Conservation (phyloP, 192 early-diverging fungal genomes). For the Allomyces macrogynus region DNA sequence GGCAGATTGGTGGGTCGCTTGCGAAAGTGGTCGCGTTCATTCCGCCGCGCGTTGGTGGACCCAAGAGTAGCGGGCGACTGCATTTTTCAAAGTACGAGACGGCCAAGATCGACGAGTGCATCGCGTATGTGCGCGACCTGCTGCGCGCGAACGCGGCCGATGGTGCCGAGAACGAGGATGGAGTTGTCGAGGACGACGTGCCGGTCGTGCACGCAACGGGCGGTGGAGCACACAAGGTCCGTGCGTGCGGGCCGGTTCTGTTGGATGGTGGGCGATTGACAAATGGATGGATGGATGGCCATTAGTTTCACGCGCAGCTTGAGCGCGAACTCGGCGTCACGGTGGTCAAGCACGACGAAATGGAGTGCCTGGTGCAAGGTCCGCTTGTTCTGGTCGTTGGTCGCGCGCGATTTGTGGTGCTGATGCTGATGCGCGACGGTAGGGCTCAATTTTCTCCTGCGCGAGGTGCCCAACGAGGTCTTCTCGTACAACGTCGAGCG, state of each 20-base stretch:
- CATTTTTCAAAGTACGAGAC: not conserved
- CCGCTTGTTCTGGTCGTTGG: not conserved
- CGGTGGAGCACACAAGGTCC: not conserved
- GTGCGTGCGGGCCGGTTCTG: too few relatives aligned
- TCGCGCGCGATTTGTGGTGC: not conserved
- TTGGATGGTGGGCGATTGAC: too few relatives aligned
- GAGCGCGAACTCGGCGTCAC: not conserved
- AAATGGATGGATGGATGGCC: too few relatives aligned
- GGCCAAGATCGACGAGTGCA: not conserved
- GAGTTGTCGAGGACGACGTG: too few relatives aligned
- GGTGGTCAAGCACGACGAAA: not conserved
- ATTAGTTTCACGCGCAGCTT: not conserved
- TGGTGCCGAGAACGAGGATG: too few relatives aligned
- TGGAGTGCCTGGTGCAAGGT: not conserved
- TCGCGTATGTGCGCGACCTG: not conserved
- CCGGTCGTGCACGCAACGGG: not conserved
- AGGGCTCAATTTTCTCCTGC: constrained; percentile 80
- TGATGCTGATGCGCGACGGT: too few relatives aligned
- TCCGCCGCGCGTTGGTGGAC: too few relatives aligned
- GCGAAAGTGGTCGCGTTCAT: too few relatives aligned
- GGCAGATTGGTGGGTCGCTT: too few relatives aligned
- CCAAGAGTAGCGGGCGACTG: not conserved
- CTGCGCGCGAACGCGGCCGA: not conserved
- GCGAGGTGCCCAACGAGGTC: constrained; percentile 79
- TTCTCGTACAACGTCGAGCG: constrained; percentile 49